Base-by-base conservation (phyloP, 2,329 filamentous ascomycete genomes). In the Dothideomycetes sp. region DNA sequence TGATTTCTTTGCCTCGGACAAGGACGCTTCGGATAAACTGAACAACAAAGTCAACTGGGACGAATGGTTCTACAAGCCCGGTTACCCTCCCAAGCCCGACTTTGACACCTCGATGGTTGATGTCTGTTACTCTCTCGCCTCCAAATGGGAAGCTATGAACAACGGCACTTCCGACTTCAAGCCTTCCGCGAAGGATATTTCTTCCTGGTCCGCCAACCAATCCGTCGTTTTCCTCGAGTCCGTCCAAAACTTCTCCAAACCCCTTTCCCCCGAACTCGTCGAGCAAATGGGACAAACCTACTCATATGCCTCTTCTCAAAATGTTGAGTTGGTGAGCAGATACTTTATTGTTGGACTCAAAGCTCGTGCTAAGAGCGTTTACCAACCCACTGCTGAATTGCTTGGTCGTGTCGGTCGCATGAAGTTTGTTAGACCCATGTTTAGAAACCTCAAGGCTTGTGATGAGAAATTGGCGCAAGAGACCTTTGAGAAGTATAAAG, bases 341-440 rank as follows among this genome's bases (percentile, higher is more conserved):
- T 96, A 85, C 64, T 82, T 85, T 54, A 74, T 78, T 40, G 74
- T 95, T 23, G 84, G 84, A 1, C 72, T 98, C 55, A 76, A 76
- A 52, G 82, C 84, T 10, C 75, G 78, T 43, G 84, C 87, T 52
- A 62, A 71, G 37, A 74, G 70, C 43, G 75, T 82, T 25, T 85
- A 89, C 53, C 58, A 76, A 45, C 80, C 80, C 1, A 77, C 85
- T 0, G 78, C 82, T 1, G 76, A 84, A 44, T 68, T 95, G 41
- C 68, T 96, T 27, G 84, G 84, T 22, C 71, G 73, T 38, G 87
- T 95, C 17, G 91, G 91, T 10, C 71, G 91, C 43, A 96, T 98
- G 91, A 96, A 96, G 73, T 96, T 89, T 62, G 89, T 96, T 45
- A 72, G 89, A 33, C 86, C 89, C 16, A 64, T 96, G 55, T 95